Conservation (phyloP, 805 yeast genomes). For the Wickerhamomyces ciferrii region DNA sequence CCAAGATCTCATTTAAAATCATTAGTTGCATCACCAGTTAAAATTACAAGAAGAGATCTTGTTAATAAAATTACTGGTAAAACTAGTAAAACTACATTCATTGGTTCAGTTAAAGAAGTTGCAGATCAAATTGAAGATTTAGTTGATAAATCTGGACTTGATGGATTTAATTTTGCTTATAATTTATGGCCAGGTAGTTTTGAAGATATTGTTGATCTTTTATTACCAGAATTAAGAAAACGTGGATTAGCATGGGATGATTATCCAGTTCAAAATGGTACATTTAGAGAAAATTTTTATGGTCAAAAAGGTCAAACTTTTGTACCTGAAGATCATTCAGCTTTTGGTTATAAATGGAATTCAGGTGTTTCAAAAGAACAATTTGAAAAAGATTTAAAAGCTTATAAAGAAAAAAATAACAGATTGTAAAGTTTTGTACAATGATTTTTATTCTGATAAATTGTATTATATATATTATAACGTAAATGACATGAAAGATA, state of each 20-base stretch:
- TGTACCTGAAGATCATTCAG: constrained; percentile 1
- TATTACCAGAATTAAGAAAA: constrained; percentile 29
- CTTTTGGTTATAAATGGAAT: constrained; percentile 3
- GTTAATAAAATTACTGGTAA: constrained; percentile 16
- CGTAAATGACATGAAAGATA: background rate
- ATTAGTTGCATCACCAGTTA: background rate
- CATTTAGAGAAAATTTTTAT: constrained; percentile 1
- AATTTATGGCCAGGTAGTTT: constrained; percentile 31
- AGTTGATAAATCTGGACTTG: constrained; percentile 34
- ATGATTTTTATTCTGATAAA: too few relatives aligned
- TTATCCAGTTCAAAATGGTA: constrained; percentile 24
- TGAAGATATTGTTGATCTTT: constrained; percentile 31
- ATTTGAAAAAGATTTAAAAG: constrained; percentile 12
- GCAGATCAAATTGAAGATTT: constrained; percentile 34
- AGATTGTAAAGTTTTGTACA: background rate
- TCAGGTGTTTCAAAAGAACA: constrained; percentile 19
- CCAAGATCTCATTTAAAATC: constrained; percentile 6
- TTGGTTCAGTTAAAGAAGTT: constrained; percentile 31
- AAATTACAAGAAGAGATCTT: constrained; percentile 10
- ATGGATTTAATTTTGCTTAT: constrained; percentile 37
- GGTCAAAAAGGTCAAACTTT: background rate
- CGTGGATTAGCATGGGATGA: constrained; percentile 31
- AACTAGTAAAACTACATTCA: constrained; percentile 20
- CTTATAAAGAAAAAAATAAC: background rate
- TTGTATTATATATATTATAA: too few relatives aligned